Evolutionary conservation across 176 grass and related monocot genomes (phyloP).

Genomic region (Musa schizocarpa): DNA sequence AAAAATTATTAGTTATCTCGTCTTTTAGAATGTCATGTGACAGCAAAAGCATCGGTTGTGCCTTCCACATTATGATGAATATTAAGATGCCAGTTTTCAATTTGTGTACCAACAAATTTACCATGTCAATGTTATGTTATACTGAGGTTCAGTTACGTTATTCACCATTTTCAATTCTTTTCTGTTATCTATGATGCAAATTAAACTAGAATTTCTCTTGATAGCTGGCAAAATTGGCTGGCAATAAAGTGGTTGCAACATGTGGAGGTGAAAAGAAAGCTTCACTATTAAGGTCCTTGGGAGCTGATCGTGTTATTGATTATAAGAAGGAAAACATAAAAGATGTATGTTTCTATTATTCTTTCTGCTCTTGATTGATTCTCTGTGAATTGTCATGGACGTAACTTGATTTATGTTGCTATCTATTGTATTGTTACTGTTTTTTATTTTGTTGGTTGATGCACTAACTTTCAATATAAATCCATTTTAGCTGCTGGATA

Average conservation of each 20-base stretch:
- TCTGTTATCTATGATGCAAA: not conserved
- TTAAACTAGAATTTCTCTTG: slow-evolving; percentile 11
- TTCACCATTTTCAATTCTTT: not conserved
- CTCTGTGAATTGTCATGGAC: not conserved
- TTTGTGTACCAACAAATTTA: not conserved
- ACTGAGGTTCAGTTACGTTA: no score
- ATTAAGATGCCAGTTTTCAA: not conserved
- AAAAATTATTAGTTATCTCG: not conserved
- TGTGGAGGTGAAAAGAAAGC: slow-evolving; percentile 92
- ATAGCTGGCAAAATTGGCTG: slow-evolving; percentile 85
- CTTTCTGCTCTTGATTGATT: not conserved
- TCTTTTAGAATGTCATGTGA: not conserved
- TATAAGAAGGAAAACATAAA: slow-evolving; percentile 80
- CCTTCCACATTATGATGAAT: not conserved
- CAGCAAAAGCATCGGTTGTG: not conserved
- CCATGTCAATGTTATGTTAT: no score
- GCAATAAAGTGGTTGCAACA: slow-evolving; percentile 98
- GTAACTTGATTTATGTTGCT: not conserved
- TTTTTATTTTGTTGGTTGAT: not conserved
- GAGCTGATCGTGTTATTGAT: slow-evolving; percentile 89
- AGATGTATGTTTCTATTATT: slow-evolving; percentile 47
- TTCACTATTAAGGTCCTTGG: slow-evolving; percentile 71
- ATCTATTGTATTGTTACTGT: slow-evolving; percentile 12
- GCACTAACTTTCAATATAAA: no score
- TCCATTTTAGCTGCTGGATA: no score